Evolutionary conservation across 139 green algal species (phyloP).

Genomic region (Micractinium sp.): DNA sequence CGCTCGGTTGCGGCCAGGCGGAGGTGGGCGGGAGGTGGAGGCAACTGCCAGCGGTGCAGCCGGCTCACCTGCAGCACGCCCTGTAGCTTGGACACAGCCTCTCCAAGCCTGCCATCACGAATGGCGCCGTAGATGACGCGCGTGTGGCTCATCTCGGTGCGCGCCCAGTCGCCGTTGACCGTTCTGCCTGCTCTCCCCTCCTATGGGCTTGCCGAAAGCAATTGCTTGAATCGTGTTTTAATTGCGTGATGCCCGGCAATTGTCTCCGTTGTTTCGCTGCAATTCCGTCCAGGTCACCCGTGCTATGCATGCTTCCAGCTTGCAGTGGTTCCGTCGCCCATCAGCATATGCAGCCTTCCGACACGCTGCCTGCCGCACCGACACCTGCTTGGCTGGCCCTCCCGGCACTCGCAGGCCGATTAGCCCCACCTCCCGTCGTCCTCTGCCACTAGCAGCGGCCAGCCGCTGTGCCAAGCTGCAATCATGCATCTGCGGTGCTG

Average conservation of each 20-base stretch:
- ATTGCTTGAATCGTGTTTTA: no score
- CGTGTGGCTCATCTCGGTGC: conserved; percentile 2
- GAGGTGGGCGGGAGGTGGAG: background rate
- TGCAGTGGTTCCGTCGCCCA: background rate
- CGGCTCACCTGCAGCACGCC: conserved; percentile 21
- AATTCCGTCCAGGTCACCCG: no score
- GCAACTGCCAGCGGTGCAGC: background rate
- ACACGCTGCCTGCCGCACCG: background rate
- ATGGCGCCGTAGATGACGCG: conserved; percentile 8
- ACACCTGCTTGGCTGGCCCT: background rate
- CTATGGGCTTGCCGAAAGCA: no score
- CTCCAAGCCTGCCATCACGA: conserved; percentile 3
- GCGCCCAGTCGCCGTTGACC: no score
- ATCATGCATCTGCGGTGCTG: background rate
- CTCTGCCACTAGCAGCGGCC: background rate
- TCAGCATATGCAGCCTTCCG: background rate
- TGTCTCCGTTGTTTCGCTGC: no score
- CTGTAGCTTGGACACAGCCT: background rate
- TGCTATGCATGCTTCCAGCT: no score
- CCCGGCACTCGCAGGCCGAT: background rate
- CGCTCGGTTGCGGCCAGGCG: background rate
- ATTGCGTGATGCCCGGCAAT: no score
- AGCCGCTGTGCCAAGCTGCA: no score
- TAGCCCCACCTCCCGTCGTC: background rate
- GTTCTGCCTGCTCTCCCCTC: no score